phyloP scores from a whole-genome alignment of 139 green algal species.

The Axilococcus clingmanii region DNA sequence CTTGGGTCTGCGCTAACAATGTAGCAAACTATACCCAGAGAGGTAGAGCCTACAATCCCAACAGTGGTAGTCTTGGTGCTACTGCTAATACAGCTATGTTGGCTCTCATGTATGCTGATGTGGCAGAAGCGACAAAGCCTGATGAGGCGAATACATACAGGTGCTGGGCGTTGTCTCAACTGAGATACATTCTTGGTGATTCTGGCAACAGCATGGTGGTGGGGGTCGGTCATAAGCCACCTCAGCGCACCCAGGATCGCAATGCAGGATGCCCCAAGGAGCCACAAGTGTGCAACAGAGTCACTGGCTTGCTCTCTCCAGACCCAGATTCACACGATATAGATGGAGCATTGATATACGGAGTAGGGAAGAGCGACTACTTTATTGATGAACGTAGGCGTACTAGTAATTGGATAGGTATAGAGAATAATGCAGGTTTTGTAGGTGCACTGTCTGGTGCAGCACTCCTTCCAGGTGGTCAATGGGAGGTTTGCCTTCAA shows the following conservation, averaged over 20 bases:
- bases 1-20: conserved; percentile 40
- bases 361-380: conserved; percentile 23
- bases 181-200: conserved; percentile 53
- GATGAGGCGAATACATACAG: conserved; percentile 19
- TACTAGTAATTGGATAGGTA: conserved; percentile 21
- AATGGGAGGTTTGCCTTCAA: conserved; percentile 27
- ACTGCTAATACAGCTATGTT: conserved; percentile 51
- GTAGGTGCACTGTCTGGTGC: conserved; percentile 11
- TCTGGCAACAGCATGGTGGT: conserved; percentile 20
- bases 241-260: conserved; percentile 39
- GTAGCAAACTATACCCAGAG: conserved; percentile 30
- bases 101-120: conserved; percentile 27
- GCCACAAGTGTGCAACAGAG: conserved; percentile 20
- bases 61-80: conserved; percentile 28
- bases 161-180: conserved; percentile 55
- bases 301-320: conserved; percentile 30
- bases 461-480: conserved; percentile 10
- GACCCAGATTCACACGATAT: conserved; percentile 46
- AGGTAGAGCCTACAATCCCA: conserved; percentile 39
- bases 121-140: conserved; percentile 11
- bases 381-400: conserved; percentile 29
- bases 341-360: conserved; percentile 53
- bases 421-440: conserved; percentile 49
- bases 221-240: conserved; percentile 37
- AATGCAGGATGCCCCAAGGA: conserved; percentile 41